Evolutionary conservation across 345 rosid species (phyloP).

Genomic region (Anastatica hierochuntica): DNA sequence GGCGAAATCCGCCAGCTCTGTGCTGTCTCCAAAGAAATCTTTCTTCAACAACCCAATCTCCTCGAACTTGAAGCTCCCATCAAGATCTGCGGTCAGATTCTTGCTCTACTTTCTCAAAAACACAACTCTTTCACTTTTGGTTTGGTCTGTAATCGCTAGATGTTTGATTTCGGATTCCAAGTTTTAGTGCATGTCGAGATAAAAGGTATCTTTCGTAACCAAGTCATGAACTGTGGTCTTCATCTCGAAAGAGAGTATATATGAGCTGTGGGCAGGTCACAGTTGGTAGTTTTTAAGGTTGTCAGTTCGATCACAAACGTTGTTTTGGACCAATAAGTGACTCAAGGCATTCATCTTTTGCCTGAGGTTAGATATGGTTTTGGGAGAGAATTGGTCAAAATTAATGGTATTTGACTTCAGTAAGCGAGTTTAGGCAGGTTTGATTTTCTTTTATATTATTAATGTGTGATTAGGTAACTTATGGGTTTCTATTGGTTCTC

Average conservation of each 20-base stretch:
- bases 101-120: too few species aligned
- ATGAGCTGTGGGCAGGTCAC: too few species aligned
- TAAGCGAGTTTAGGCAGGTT: neutral
- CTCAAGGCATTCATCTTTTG: neutral
- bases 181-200: too few species aligned
- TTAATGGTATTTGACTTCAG: constrained; percentile 1
- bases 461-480: too few species aligned
- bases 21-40: constrained; percentile 51
- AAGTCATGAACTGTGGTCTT: too few species aligned
- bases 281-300: neutral
- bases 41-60: constrained; percentile 75
- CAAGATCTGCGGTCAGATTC: constrained; percentile 76
- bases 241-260: too few species aligned
- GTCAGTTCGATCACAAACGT: neutral
- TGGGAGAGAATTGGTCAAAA: too few species aligned
- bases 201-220: too few species aligned
- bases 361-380: neutral
- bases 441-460: constrained; percentile 5
- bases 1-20: constrained; percentile 77
- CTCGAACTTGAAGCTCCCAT: constrained; percentile 85
- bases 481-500: neutral
- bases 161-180: too few species aligned
- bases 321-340: neutral
- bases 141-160: too few species aligned
- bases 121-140: too few species aligned